A percentile compares a stretch with the other conserved stretches of the same genome.
These are phyloP conservation scores for Orbilia ellipsospora DNA, from an alignment of 2,329 filamentous ascomycete genomes.

Conservation along the genomic window DNA sequence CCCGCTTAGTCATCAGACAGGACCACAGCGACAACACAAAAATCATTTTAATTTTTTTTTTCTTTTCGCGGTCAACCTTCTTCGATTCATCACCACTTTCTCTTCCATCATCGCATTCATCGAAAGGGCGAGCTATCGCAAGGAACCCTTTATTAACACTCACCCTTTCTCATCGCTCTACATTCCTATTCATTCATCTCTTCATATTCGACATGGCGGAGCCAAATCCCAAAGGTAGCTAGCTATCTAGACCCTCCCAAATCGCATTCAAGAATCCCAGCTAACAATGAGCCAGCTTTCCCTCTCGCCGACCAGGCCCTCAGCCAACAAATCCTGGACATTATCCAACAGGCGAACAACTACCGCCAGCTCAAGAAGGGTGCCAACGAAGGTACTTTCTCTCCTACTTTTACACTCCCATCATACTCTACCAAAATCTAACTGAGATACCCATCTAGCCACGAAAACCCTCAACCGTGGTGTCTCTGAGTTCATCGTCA, in stretches of 20 bases:
- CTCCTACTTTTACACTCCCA: neutral
- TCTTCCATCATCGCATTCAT: constrained; percentile 34
- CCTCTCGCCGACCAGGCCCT: constrained; percentile 74
- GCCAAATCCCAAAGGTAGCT: constrained; percentile 58
- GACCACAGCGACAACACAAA: constrained; percentile 26
- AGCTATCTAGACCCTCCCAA: neutral
- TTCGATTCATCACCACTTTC: constrained; percentile 55
- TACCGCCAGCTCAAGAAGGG: constrained; percentile 87
- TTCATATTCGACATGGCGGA: constrained; percentile 54
- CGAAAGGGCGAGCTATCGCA: constrained; percentile 64
- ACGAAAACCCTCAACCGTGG: constrained; percentile 93
- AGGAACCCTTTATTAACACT: constrained; percentile 63
- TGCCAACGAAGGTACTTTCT: constrained; percentile 75
- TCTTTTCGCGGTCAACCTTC: constrained; percentile 1
- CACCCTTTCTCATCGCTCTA: neutral
- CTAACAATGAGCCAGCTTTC: constrained; percentile 57
- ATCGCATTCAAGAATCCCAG: neutral
- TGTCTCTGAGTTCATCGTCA: constrained; percentile 86
- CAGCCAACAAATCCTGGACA: constrained; percentile 83
- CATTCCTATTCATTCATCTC: neutral
- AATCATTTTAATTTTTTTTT: constrained; percentile 27
- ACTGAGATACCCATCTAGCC: constrained; percentile 61
- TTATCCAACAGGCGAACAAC: constrained; percentile 77
- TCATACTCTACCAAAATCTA: neutral
- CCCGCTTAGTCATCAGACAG: constrained; percentile 28